Percentiles rank a stretch among this genome's conserved stretches.
Conservation (phyloP, 2,329 filamentous ascomycete genomes). For the Pseudogymnoascus sp. region DNA sequence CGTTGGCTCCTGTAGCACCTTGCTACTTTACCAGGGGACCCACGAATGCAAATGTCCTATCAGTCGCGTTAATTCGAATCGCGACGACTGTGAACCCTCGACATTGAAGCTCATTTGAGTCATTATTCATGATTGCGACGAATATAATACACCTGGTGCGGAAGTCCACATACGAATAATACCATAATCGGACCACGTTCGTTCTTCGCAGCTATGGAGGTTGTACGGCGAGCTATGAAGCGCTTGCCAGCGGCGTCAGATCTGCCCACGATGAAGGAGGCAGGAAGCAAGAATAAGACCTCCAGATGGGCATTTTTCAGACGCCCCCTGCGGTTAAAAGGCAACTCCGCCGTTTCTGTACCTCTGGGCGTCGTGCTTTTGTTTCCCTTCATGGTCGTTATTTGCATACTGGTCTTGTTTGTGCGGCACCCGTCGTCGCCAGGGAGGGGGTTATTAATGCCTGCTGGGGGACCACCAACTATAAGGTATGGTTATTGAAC, state of each 20-base stretch:
- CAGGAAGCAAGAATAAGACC: conserved; percentile 32
- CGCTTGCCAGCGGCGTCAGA: conserved; percentile 40
- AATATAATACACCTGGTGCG: background rate
- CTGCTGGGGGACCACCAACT: conserved; percentile 76
- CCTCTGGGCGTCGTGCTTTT: conserved; percentile 87
- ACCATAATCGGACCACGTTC: conserved; percentile 2
- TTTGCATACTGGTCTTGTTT: conserved; percentile 85
- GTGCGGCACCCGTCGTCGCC: conserved; percentile 78
- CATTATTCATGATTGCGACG: background rate
- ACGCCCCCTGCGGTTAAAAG: conserved; percentile 77
- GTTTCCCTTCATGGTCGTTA: conserved; percentile 84
- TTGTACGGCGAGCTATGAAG: conserved; percentile 47
- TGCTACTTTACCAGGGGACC: background rate
- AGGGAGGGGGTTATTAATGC: conserved; percentile 70
- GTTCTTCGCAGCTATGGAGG: conserved; percentile 36
- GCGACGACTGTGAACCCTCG: background rate
- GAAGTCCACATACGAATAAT: background rate
- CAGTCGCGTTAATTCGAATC: background rate
- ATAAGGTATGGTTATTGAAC: conserved; percentile 60
- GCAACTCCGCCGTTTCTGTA: conserved; percentile 87
- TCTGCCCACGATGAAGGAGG: conserved; percentile 39
- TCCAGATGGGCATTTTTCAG: conserved; percentile 70
- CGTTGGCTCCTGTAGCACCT: background rate
- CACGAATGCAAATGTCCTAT: background rate
- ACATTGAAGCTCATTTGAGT: background rate